phyloP scores from a whole-genome alignment of 2,329 filamentous ascomycete species.

The Aspergillus latus region DNA sequence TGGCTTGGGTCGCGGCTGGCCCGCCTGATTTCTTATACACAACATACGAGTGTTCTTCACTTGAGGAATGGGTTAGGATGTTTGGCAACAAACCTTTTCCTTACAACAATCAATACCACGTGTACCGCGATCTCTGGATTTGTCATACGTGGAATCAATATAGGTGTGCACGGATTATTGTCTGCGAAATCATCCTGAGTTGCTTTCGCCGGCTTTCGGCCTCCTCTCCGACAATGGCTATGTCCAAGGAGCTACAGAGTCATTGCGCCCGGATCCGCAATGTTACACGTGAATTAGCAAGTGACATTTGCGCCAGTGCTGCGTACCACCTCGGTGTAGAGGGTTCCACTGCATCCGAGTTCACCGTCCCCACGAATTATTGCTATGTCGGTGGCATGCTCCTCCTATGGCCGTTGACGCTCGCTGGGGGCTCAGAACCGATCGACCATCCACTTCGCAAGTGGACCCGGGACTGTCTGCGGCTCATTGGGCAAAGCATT shows the following conservation, averaged over 20 bases:
- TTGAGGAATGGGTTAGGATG: constrained; percentile 38
- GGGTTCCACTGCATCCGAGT: constrained; percentile 1
- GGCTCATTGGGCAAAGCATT: constrained; percentile 36
- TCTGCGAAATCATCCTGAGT: constrained; percentile 50
- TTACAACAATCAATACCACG: constrained; percentile 56
- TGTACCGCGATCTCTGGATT: constrained; percentile 56
- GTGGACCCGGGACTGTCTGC: constrained; percentile 36
- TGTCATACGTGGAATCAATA: constrained; percentile 61
- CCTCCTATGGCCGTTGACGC: constrained; percentile 40
- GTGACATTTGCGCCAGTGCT: constrained; percentile 40
- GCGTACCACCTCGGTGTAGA: constrained; percentile 37
- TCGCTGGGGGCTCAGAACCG: constrained; percentile 36
- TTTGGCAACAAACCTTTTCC: constrained; percentile 26
- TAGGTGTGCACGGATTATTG: constrained; percentile 58
- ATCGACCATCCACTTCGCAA: constrained; percentile 27
- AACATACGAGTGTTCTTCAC: constrained; percentile 23
- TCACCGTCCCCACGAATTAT: constrained; percentile 24
- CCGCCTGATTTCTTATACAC: constrained; percentile 31
- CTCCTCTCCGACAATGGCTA: constrained; percentile 19
- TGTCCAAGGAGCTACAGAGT: constrained; percentile 31
- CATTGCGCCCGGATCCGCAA: constrained; percentile 32
- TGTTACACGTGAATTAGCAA: constrained; percentile 30
- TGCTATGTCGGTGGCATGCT: constrained; percentile 35
- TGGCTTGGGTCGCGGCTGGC: constrained; percentile 32
- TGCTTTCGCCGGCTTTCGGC: constrained; percentile 29